A percentile compares a stretch with the other conserved stretches of the same genome.
These are phyloP conservation scores for Penicillium sp. DNA, from an alignment of 2,329 filamentous ascomycete genomes.

Conservation along the genomic window DNA sequence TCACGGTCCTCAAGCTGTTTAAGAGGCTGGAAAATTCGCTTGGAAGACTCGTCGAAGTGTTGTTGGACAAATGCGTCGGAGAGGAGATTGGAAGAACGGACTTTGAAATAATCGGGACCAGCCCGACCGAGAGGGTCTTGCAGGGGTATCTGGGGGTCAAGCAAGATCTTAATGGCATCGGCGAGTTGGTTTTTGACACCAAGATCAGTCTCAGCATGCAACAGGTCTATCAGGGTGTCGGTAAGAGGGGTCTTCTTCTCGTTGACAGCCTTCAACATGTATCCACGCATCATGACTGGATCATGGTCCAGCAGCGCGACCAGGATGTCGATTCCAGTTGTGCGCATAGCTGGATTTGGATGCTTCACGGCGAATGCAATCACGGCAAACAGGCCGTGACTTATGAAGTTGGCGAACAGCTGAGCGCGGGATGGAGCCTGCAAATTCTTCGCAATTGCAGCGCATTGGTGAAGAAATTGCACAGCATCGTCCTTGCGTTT, in stretches of 20 bases:
- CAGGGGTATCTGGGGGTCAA: conserved; percentile 71
- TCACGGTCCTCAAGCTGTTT: conserved; percentile 74
- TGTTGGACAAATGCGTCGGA: conserved; percentile 83
- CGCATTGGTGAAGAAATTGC: conserved; percentile 95
- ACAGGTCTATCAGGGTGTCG: conserved; percentile 87
- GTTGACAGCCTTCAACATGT: conserved; percentile 88
- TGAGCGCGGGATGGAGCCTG: conserved; percentile 80
- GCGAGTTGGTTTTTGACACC: conserved; percentile 95
- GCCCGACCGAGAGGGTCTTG: conserved; percentile 63
- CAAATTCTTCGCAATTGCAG: conserved; percentile 89
- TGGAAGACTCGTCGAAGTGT: conserved; percentile 88
- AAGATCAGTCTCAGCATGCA: conserved; percentile 88
- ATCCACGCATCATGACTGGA: conserved; percentile 87
- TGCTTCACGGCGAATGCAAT: conserved; percentile 91
- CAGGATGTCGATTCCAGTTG: conserved; percentile 91
- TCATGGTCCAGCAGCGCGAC: conserved; percentile 96
- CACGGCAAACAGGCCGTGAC: conserved; percentile 82
- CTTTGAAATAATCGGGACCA: conserved; percentile 71
- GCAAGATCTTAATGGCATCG: conserved; percentile 89
- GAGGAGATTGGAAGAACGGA: conserved; percentile 68
- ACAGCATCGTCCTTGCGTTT: conserved; percentile 91
- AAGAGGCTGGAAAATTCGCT: conserved; percentile 83
- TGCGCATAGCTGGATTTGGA: conserved; percentile 79
- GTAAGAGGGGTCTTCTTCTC: conserved; percentile 85
- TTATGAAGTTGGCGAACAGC: conserved; percentile 88